Conservation (phyloP, 495 filamentous ascomycete species). For the Schizothecium vesticola region DNA sequence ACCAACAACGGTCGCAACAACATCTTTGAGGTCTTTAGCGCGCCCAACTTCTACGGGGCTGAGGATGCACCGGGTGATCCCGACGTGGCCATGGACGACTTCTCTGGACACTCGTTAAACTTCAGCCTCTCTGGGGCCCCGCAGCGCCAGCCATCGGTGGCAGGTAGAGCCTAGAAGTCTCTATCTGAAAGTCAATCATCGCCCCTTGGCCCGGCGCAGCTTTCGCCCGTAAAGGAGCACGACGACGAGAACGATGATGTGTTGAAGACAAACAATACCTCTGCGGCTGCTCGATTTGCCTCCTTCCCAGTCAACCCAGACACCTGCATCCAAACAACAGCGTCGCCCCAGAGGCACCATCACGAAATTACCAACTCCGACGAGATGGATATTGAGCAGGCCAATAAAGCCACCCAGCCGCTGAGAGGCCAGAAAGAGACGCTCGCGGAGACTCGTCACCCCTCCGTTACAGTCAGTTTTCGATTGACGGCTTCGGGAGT, state of each 20-base stretch:
- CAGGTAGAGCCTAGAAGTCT: neutral
- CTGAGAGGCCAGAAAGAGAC: neutral
- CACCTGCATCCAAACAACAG: too few relatives aligned
- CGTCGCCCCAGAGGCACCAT: too few relatives aligned
- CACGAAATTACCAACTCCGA: too few relatives aligned
- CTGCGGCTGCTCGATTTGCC: too few relatives aligned
- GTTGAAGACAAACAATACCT: neutral
- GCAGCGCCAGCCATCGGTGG: constrained; percentile 38
- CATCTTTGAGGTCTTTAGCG: constrained; percentile 49
- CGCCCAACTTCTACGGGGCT: constrained; percentile 32
- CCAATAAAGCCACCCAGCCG: too few relatives aligned
- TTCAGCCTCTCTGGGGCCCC: constrained; percentile 39
- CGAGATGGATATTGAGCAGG: too few relatives aligned
- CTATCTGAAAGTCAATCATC: neutral
- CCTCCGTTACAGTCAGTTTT: neutral
- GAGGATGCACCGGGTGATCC: constrained; percentile 46
- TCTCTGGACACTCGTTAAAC: constrained; percentile 38
- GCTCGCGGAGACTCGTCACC: neutral
- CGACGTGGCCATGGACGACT: constrained; percentile 30
- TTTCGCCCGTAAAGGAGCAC: neutral
- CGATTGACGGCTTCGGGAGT: neutral
- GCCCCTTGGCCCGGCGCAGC: neutral
- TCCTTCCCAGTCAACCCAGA: too few relatives aligned
- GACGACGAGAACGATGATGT: neutral
- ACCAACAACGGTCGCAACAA: constrained; percentile 52